Conservation (phyloP, 257 asterid species). For the Lycium barbarum region DNA sequence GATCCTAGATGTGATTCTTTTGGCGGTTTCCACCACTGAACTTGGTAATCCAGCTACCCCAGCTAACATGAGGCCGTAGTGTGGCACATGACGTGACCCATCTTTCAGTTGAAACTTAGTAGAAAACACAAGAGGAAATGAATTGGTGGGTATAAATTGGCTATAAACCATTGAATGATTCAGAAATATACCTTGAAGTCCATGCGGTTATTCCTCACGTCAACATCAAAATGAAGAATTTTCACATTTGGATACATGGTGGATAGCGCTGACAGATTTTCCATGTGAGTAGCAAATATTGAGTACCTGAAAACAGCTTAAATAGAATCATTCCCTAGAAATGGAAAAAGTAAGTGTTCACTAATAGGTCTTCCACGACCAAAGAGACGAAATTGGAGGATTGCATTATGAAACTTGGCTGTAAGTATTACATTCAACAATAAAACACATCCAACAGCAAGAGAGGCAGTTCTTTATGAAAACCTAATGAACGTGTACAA, state of each 20-base stretch:
- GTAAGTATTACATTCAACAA: neutral
- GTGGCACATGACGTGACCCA: constrained; percentile 80
- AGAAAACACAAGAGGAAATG: constrained; percentile 29
- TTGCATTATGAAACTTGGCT: neutral
- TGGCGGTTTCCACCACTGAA: constrained; percentile 75
- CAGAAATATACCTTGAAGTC: constrained; percentile 79
- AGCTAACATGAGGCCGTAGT: constrained; percentile 96
- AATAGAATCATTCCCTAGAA: constrained; percentile 32
- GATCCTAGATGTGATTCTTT: constrained; percentile 71
- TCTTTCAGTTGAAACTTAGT: constrained; percentile 88
- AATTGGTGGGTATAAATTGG: constrained; percentile 14
- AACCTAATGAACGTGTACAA: neutral
- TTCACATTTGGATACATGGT: constrained; percentile 90
- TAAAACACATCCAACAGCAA: neutral
- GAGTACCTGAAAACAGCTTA: constrained; percentile 62
- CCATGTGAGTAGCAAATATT: constrained; percentile 97
- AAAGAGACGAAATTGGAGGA: neutral
- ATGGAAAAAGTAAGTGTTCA: neutral
- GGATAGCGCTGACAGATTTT: constrained; percentile 81
- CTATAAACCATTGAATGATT: constrained; percentile 17
- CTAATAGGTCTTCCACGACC: neutral
- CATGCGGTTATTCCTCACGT: constrained; percentile 79
- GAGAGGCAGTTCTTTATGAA: neutral
- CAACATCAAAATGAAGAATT: constrained; percentile 85
- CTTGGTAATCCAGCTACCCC: constrained; percentile 90